Evolutionary conservation across 257 asterid species (phyloP), one percentile per base, ranked within the genome.

Genomic region (Solanum piurae): DNA sequence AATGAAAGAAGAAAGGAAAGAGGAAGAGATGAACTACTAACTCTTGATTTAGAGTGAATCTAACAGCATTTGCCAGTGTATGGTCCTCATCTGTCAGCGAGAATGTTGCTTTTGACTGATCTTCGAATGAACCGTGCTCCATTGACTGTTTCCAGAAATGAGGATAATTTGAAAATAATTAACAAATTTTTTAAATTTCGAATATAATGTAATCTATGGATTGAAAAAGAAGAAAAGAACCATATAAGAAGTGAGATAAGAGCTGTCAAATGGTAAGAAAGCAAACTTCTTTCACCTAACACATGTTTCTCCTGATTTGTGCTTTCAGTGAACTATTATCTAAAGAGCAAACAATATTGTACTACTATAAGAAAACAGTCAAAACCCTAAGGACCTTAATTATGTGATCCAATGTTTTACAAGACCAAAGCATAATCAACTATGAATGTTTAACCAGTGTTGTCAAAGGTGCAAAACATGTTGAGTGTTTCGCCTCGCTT

Each of bases 1-100:
- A 89, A 38, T 36, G 77, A 21, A 46, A 38, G 82, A 13, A 49
- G 14, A 25, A 86, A 86, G 14, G 16, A 64, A 77, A 86, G 62
- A 52, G 58, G 44, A 73, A 21, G 21, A 36, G 88, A 27, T 29
- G 40, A 80, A 80, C 27, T 80, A 92, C 98, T 91, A 52, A 95
- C 98, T 96, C 99, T 94, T 94, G 96, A 92, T 95, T 97, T 58
- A 97, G 94, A n/a, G 90, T 68, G 84, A 91, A 95, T 93, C 98
- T 92, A 25, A 95, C 80, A 31, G 99, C 91, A 90, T 95, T 97
- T 49, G 98, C 96, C 12, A 95, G 93, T 9, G 99, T 95, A 87
- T 97, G 98, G 90, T 95, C 98, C 92, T 97, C 98, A 18, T 95
- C 95, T 3, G 94, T 90, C 83, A 95, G 88, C 0, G 99, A 93